A percentile compares a stretch with the other conserved stretches of the same genome.
Evolutionary conservation across 2,329 filamentous ascomycete species (phyloP).

Genomic region (Beauveria caledonica): DNA sequence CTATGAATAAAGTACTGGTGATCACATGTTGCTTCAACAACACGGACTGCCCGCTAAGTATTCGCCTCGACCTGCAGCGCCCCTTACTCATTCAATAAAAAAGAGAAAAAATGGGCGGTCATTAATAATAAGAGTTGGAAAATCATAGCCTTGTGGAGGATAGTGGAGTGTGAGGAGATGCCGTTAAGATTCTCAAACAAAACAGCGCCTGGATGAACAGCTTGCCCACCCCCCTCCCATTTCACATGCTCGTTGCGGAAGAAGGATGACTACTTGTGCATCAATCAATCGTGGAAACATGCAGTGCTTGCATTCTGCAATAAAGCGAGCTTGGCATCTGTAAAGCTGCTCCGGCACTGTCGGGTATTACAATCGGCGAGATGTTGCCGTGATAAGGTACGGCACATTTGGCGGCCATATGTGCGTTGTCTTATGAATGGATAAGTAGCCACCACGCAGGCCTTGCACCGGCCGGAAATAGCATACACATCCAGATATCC

Average conservation of each 20-base stretch:
- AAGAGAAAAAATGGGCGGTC: no score
- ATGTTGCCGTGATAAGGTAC: not conserved
- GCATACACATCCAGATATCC: not conserved
- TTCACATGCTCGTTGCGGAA: not conserved
- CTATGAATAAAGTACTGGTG: no score
- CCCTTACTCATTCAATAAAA: no score
- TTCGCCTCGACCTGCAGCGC: no score
- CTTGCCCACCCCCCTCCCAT: not conserved
- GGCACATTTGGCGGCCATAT: not conserved
- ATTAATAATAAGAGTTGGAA: no score
- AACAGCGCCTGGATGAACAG: no score
- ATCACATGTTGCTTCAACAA: no score
- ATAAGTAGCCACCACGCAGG: not conserved
- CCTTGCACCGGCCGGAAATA: not conserved
- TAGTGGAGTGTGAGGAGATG: no score
- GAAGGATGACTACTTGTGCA: not conserved
- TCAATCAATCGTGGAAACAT: not conserved
- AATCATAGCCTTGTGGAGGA: no score
- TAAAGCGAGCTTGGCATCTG: no score
- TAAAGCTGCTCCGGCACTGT: not conserved
- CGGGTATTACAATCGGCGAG: not conserved
- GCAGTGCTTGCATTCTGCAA: not conserved
- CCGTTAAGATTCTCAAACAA: no score
- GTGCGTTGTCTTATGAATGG: not conserved
- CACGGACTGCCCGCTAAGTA: no score